Evolutionary conservation across 2,329 filamentous ascomycete genomes (phyloP), one percentile per base, ranked within the genome.

Genomic region (Leptographium radiaticola): DNA sequence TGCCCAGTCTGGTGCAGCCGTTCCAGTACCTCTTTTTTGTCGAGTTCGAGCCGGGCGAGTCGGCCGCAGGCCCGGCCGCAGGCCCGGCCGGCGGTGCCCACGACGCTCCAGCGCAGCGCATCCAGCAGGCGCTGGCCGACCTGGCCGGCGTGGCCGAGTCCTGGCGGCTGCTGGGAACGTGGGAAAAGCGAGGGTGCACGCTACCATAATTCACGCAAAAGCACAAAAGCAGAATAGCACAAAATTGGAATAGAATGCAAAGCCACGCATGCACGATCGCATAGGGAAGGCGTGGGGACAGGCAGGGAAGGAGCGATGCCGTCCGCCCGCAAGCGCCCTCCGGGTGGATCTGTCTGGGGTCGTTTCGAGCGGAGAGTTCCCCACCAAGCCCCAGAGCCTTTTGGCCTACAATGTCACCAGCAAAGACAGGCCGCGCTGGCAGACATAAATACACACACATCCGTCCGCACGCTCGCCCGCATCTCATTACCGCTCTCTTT

Each of bases 1-100:
- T 91, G 59, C 91, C 91, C 6, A 89, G 87, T 62, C 77, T 86
- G 54, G 72, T 77, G 42, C 71, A 73, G 60, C 81, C 86, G 20
- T 97, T 95, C 80, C 83, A 94, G 66, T 97, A 97, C 70, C 79
- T 96, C 40, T 96, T 97, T 71, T 90, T 97, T 65, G 83, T 96
- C 34, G 91, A 97, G 72, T 89, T 95, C 62, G 79, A 86, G 65
- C 84, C 62, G 66, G 54, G 66, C 6, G 51, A 10, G 13, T 44
- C 38, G n/a, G 53, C n/a, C n/a, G n/a, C n/a, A n/a, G n/a, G n/a
- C n/a, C n/a, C n/a, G n/a, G n/a, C n/a, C n/a, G n/a, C n/a, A n/a
- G n/a, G 13, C 3, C n/a, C 36, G 6, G 16, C 42, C 1, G 53
- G 3, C 13, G 52, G 51, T 65, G 70, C 70, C 59, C 62, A 66